Evolutionary conservation across 176 grass and related monocot species (phyloP).

Genomic region (Lolium rigidum): DNA sequence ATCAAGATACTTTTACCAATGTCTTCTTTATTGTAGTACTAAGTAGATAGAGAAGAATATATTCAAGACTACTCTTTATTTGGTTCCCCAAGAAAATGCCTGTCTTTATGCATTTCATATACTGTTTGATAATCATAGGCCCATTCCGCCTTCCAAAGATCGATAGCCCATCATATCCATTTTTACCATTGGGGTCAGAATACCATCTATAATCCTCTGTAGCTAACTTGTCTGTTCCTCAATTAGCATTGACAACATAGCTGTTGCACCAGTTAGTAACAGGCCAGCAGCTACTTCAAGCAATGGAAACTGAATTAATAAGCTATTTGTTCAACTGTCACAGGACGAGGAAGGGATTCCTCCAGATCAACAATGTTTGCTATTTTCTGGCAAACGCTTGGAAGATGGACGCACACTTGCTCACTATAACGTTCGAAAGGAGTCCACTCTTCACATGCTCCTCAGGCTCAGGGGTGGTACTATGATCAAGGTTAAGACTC

Average conservation of each 20-base stretch:
- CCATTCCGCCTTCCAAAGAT: not conserved
- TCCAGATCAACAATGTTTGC: slow-evolving; percentile 80
- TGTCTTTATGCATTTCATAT: not conserved
- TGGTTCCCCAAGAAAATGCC: not conserved
- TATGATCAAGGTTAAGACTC: slow-evolving; percentile 97
- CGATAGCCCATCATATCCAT: not conserved
- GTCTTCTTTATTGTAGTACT: not conserved
- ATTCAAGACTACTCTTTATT: slow-evolving; percentile 3
- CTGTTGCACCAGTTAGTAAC: not conserved
- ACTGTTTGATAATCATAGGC: not conserved
- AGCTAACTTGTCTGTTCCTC: not conserved
- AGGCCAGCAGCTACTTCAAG: not conserved
- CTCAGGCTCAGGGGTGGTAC: slow-evolving; percentile 88
- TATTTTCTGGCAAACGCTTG: slow-evolving; percentile 88
- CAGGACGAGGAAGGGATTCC: slow-evolving; percentile 94
- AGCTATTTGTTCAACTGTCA: not conserved
- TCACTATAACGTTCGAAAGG: slow-evolving; percentile 94
- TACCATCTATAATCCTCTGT: not conserved
- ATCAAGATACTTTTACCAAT: slow-evolving; percentile 1
- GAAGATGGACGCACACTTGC: slow-evolving; percentile 88
- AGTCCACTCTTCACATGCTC: slow-evolving; percentile 86
- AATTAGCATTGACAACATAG: not conserved
- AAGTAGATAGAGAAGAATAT: slow-evolving; percentile 4
- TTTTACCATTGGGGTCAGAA: not conserved
- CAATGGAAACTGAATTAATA: slow-evolving; percentile 8